Conservation (phyloP, 2,329 filamentous ascomycete species). For the Corinectria fuckeliana region DNA sequence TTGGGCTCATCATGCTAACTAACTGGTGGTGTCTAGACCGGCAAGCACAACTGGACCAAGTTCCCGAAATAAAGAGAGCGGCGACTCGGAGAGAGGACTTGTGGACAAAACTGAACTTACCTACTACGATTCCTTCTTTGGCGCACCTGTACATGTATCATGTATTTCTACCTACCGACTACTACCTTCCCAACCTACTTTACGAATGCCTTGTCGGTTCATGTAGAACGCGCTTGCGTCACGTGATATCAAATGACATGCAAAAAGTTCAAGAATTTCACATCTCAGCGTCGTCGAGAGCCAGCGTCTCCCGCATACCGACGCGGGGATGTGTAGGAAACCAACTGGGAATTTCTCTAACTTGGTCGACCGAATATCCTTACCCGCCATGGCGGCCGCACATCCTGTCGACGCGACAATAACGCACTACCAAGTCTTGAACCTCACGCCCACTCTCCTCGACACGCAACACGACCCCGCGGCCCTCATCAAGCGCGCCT, state of each 20-base stretch:
- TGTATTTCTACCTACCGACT: conserved; percentile 47
- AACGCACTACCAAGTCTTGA: conserved; percentile 68
- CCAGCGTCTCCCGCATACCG: not conserved
- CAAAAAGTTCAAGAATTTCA: conserved; percentile 8
- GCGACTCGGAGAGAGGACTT: conserved; percentile 18
- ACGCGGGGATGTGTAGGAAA: not conserved
- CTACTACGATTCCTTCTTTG: conserved; percentile 24
- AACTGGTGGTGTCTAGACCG: conserved; percentile 52
- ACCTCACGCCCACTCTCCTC: conserved; percentile 57
- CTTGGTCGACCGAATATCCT: not conserved
- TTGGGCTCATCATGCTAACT: conserved; percentile 46
- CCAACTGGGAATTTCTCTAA: not conserved
- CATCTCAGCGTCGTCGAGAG: conserved; percentile 4
- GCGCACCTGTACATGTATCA: conserved; percentile 40
- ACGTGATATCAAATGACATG: conserved; percentile 32
- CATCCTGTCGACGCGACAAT: conserved; percentile 38
- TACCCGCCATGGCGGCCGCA: conserved; percentile 17
- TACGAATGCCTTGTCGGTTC: conserved; percentile 21
- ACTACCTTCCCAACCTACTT: conserved; percentile 33
- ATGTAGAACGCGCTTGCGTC: conserved; percentile 6
- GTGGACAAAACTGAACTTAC: too few relatives aligned
- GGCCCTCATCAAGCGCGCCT: conserved; percentile 65
- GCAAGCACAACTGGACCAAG: conserved; percentile 62
- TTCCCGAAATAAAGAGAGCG: conserved; percentile 58
- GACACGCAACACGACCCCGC: conserved; percentile 51